Evolutionary conservation across 805 yeast genomes (phyloP), one percentile per base, ranked within the genome.

Genomic region (Teunomyces panamensis): DNA sequence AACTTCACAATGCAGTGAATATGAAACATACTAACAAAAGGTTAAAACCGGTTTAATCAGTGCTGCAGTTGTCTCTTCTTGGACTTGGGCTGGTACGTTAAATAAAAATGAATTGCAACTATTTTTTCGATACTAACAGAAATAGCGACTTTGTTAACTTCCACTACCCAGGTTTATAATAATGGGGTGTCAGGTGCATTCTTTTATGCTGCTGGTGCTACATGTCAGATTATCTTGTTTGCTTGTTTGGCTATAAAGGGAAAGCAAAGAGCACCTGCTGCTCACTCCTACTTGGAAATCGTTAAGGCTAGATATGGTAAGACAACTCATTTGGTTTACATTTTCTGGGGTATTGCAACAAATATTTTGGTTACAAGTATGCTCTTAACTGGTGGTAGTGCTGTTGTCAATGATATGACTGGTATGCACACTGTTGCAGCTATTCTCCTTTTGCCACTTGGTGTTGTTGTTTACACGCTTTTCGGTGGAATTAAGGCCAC

Each of bases 191-290:
- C 84, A 30, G 96, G 96, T 42, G 85, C 92, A 10, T 83, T 78
- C 60, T 86, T 82, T 69, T 91, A 91, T 63, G 96, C 96, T 7
- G 80, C 94, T 3, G 98, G 97, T 61, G 97, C 96, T 1, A 79
- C 89, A 46, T 89, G 87, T 47, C 97, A 91, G 64, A 87, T 91
- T 56, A 84, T 89, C 17, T 73, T 89, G 45, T 91, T 91, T 66
- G 89, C 96, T 1, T 84, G 89, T 39, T 67, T 89, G 49, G 97
- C 96, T 9, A 89, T 91, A 53, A 90, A 87, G 63, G 87, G 90
- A 30, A 91, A 91, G 66, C 85, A 85, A 62, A 81, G 84, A 54
- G 96, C 97, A 10, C 97, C 97, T 3, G 85, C 83, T 43, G 95
- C 95, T 2, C 97, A 91, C 69, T 89, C 97, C 1, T 91, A 87